Conservation (phyloP, 2,329 filamentous ascomycete genomes). For the Trichoderma breve region DNA sequence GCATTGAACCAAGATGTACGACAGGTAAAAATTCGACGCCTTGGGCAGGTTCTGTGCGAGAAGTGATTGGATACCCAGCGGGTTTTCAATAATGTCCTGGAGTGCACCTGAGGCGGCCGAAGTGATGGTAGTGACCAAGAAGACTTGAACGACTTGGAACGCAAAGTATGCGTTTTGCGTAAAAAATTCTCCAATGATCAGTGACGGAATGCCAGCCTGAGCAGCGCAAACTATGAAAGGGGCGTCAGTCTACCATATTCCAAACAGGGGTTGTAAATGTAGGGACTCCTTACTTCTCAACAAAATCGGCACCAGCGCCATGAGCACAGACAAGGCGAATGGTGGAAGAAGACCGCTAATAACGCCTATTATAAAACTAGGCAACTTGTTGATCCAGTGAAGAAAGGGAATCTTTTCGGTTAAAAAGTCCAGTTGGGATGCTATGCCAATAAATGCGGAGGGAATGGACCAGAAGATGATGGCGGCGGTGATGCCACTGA, state of each 20-base stretch:
- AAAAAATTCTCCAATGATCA: constrained; percentile 78
- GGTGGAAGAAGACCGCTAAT: constrained; percentile 82
- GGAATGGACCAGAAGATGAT: constrained; percentile 84
- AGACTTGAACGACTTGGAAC: constrained; percentile 89
- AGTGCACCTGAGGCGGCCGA: constrained; percentile 74
- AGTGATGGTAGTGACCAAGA: constrained; percentile 79
- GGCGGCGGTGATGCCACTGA: constrained; percentile 70
- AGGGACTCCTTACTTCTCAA: constrained; percentile 57
- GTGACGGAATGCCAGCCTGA: constrained; percentile 74
- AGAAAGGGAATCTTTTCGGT: constrained; percentile 66
- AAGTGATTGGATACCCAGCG: constrained; percentile 58
- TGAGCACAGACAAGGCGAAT: constrained; percentile 74
- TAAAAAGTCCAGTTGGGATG: constrained; percentile 79
- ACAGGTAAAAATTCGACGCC: constrained; percentile 91
- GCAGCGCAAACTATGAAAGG: constrained; percentile 64
- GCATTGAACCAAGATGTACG: constrained; percentile 90
- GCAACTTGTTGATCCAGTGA: constrained; percentile 69
- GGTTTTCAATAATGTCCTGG: constrained; percentile 60
- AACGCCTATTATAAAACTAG: constrained; percentile 70
- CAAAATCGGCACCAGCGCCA: constrained; percentile 80
- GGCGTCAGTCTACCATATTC: neutral
- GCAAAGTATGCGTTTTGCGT: constrained; percentile 90
- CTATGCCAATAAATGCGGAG: constrained; percentile 75
- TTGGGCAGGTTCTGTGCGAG: constrained; percentile 74
- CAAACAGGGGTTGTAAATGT: neutral